Percentiles rank a stretch among this genome's conserved stretches.
Conservation (phyloP, 306 rosid species). For the Cucumis hystrix region DNA sequence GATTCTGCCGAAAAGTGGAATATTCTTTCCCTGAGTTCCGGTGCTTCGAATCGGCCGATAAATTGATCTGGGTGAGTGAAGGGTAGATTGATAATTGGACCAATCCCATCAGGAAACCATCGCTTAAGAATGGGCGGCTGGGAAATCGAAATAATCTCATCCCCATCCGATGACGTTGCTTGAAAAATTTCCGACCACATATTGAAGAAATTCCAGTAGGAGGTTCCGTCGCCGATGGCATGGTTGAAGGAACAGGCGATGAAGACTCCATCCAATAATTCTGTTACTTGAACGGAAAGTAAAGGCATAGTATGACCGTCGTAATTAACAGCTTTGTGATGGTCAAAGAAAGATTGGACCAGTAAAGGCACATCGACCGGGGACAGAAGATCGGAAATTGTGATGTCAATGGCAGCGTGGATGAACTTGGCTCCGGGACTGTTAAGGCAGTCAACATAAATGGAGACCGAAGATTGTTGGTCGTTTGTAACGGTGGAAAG, state of each 20-base stretch:
- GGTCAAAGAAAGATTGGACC: constrained; percentile 44
- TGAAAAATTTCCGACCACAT: constrained; percentile 48
- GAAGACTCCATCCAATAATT: constrained; percentile 45
- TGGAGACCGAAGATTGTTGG: too few relatives aligned
- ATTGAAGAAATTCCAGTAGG: constrained; percentile 43
- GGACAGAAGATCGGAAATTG: constrained; percentile 35
- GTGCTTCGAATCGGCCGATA: constrained; percentile 20
- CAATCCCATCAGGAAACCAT: constrained; percentile 36
- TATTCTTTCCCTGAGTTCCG: constrained; percentile 30
- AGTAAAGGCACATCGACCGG: constrained; percentile 32
- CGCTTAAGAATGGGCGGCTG: constrained; percentile 23
- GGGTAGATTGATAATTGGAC: constrained; percentile 32
- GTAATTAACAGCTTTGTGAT: constrained; percentile 30
- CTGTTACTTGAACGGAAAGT: constrained; percentile 40
- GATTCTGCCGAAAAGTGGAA: constrained; percentile 44
- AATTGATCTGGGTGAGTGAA: constrained; percentile 31
- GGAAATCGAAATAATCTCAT: background rate
- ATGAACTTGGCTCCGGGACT: constrained; percentile 35
- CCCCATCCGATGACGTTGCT: background rate
- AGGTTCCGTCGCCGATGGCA: constrained; percentile 26
- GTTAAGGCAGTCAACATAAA: constrained; percentile 28
- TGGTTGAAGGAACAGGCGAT: constrained; percentile 56
- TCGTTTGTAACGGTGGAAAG: constrained; percentile 14
- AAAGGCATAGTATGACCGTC: constrained; percentile 45
- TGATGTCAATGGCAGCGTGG: constrained; percentile 24